These are phyloP conservation scores for Vitis hybrid DNA, from an alignment of 177 flowering plant genomes.

Conservation along the genomic window DNA sequence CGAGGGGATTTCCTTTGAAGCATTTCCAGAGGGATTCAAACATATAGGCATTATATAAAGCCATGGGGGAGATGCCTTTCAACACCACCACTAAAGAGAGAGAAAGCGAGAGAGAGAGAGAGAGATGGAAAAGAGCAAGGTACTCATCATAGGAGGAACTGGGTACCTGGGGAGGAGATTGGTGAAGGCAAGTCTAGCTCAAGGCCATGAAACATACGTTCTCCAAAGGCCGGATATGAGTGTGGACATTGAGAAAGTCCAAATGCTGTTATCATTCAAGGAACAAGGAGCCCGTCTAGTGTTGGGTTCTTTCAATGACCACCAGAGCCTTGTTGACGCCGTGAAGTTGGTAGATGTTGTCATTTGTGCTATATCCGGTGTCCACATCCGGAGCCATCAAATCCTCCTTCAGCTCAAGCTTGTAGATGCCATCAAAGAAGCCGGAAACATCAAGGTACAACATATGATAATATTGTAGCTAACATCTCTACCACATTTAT, in stretches of 20 bases:
- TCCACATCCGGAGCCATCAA: constrained; percentile 2
- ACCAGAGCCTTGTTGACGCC: constrained; percentile 11
- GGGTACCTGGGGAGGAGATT: background rate
- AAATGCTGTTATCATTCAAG: constrained; percentile 3
- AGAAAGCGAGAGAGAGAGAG: too few relatives aligned
- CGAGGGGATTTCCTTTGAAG: too few relatives aligned
- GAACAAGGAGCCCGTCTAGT: constrained; percentile 6
- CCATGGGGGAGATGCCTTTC: too few relatives aligned
- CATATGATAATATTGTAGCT: too few relatives aligned
- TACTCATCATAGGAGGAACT: too few relatives aligned
- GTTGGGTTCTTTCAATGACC: constrained; percentile 10
- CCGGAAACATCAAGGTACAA: constrained; percentile 5
- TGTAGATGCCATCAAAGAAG: constrained; percentile 4
- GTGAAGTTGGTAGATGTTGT: constrained; percentile 10
- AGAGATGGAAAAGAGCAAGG: too few relatives aligned
- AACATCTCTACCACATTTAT: too few relatives aligned
- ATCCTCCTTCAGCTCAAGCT: constrained; percentile 5
- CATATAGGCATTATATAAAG: too few relatives aligned
- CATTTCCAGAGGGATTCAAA: too few relatives aligned
- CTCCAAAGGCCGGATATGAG: constrained; percentile 10
- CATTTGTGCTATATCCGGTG: constrained; percentile 12
- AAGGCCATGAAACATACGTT: constrained; percentile 6
- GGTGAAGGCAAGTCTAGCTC: constrained; percentile 10
- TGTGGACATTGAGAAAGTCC: constrained; percentile 6
- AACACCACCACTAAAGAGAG: too few relatives aligned